Evolutionary conservation across 2,329 filamentous ascomycete genomes (phyloP), one percentile per base, ranked within the genome.

Genomic region (Aspergillus glaucus): DNA sequence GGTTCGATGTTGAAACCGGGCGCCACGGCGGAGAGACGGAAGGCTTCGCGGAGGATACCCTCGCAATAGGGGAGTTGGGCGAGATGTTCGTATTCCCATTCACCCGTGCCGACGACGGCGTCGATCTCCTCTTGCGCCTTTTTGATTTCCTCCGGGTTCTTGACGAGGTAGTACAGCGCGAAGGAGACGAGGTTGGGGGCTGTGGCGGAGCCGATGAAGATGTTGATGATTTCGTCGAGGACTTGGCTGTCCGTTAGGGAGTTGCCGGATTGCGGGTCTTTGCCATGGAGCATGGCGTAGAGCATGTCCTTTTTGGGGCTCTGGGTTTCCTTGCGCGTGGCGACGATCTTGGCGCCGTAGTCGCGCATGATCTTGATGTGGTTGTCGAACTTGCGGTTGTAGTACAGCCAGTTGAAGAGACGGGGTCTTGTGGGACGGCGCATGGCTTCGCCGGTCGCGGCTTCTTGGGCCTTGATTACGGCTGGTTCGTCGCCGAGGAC

Each of bases 101-200:
- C 51, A 10, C 49, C 42, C 10, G 54, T 36, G 6, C 60, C 61
- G 36, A 66, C 50, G 22, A 65, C 49, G 0, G 68, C 57, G 57
- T 88, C 85, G 6, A 89, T 81, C 60, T 90, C 86, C 50, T 81
- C 64, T 54, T 84, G 84, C 0, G 83, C 82, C 53, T 81, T 81
- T 34, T 68, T 68, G 52, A 84, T 81, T 1, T 74, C 72, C 1
- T 76, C 73, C 0, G 84, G 85, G 55, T 84, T 75, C 61, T 82
- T 82, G 32, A 87, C 63, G 2, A 90, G 72, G 48, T 84, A 75
- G 60, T 83, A 85, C 44, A 87, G 79, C 0, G 77, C 68, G 59
- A 87, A 88, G 0, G 82, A 79, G 10, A 89, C 64, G 14, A 85
- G 67, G 2, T 84, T 85, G 1, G 82, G 81, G 0, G 86, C 86